phyloP scores from a whole-genome alignment of 1,284 basidiomycete species.

The Athelia psychrophila region DNA sequence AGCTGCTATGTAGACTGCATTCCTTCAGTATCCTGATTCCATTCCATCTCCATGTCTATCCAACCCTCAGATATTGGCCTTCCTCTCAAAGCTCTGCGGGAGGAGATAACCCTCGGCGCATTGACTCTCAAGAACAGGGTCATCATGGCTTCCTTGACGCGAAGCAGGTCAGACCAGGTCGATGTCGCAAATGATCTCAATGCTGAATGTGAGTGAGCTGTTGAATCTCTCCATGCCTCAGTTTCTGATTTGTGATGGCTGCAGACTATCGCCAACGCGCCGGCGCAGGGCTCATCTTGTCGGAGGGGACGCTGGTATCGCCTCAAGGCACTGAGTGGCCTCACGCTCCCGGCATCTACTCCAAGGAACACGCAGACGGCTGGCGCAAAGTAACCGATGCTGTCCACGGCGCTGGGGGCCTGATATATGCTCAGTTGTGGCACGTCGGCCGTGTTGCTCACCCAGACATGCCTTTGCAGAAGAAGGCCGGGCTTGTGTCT shows the following conservation, averaged over 20 bases:
- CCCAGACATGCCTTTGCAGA: constrained; percentile 20
- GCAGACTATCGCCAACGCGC: constrained; percentile 13
- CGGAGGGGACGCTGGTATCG: not conserved
- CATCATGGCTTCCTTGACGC: constrained; percentile 7
- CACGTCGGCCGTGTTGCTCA: constrained; percentile 31
- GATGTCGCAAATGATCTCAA: constrained; percentile 13
- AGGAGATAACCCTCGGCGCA: not conserved
- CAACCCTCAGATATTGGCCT: too few relatives aligned
- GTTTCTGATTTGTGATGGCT: constrained; percentile 14
- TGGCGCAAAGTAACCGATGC: constrained; percentile 32
- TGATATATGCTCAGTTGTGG: constrained; percentile 41
- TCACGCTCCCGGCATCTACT: constrained; percentile 28
- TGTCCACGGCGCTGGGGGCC: constrained; percentile 36
- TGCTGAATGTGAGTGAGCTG: constrained; percentile 14
- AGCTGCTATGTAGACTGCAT: too few relatives aligned
- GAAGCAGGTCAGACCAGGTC: constrained; percentile 6
- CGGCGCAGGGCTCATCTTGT: not conserved
- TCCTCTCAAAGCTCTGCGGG: not conserved
- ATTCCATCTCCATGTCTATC: too few relatives aligned
- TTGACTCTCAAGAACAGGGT: not conserved
- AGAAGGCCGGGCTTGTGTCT: constrained; percentile 25
- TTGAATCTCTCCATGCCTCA: constrained; percentile 11
- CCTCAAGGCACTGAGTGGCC: constrained; percentile 19
- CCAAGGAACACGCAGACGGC: constrained; percentile 21
- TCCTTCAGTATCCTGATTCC: too few relatives aligned